Conservation (phyloP, 306 rosid species). For the Inga leiocalycina region DNA sequence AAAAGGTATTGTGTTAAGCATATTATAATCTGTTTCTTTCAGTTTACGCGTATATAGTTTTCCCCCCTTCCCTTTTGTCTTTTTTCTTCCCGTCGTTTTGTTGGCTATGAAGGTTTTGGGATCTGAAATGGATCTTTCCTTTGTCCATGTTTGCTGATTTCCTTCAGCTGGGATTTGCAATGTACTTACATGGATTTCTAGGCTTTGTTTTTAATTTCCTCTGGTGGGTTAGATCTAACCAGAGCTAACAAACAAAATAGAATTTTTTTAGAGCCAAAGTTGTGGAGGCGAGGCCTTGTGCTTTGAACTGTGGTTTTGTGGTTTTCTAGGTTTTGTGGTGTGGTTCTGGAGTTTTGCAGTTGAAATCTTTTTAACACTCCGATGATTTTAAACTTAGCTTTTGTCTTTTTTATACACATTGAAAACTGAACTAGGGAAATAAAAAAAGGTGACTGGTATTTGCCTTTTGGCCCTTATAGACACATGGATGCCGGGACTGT, state of each 20-base stretch:
- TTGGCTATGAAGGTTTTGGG: slow-evolving; percentile 42
- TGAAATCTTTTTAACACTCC: slow-evolving; percentile 51
- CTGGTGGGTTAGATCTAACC: slow-evolving; percentile 58
- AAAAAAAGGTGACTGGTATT: slow-evolving; percentile 23
- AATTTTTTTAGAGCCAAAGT: slow-evolving; percentile 38
- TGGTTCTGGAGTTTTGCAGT: slow-evolving; percentile 43
- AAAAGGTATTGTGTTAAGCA: slow-evolving; percentile 33
- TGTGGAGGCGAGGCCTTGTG: slow-evolving; percentile 19
- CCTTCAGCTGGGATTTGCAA: slow-evolving; percentile 34
- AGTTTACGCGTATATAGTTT: neutral
- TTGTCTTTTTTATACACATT: slow-evolving; percentile 55
- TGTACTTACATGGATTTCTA: slow-evolving; percentile 32
- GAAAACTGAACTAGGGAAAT: slow-evolving; percentile 37
- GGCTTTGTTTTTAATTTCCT: slow-evolving; percentile 34
- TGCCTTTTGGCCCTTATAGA: slow-evolving; percentile 16
- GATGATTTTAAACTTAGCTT: slow-evolving; percentile 35
- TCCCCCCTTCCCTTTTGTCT: neutral
- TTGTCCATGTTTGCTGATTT: slow-evolving; percentile 33
- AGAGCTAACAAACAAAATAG: slow-evolving; percentile 62
- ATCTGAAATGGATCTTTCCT: slow-evolving; percentile 61
- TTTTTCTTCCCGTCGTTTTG: slow-evolving; percentile 30
- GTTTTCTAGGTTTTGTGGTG: slow-evolving; percentile 26
- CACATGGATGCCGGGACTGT: slow-evolving; percentile 6
- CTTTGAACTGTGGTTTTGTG: slow-evolving; percentile 41
- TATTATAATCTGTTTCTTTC: slow-evolving; percentile 19